Base-by-base conservation (phyloP, 2,329 filamentous ascomycete genomes). In the Venturia pyrina region DNA sequence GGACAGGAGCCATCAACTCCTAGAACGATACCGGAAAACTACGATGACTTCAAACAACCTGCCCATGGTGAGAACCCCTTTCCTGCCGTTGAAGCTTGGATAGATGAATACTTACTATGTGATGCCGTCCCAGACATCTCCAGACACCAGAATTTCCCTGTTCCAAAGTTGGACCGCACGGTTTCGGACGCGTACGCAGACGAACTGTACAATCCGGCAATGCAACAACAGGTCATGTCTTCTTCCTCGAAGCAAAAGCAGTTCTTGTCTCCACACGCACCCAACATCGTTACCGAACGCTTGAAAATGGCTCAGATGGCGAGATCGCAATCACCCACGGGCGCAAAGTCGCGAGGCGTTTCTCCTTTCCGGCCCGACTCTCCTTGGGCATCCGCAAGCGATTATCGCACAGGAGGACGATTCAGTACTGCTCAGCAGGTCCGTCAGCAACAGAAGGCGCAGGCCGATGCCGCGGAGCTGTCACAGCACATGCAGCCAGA, bases 181-280 rank as follows among this genome's bases (percentile, higher is more conserved):
- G 91, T 95, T 78, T 93, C 91, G 21, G 91, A 96, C 72, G 84
- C 91, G 62, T 93, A 90, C 72, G 84, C 86, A 71, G 93, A 96
- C 74, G 91, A 95, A 75, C 83, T 96, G 0, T 96, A 90, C 80
- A 92, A 88, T 70, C 88, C 89, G 0, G 87, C 67, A 81, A 87
- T 71, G 83, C 83, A 85, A 5, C 67, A 74, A 66, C 70, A 72
- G 63, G 66, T 72, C 19, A 83, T 53, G 43, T 43, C 48, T 13
- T 13, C 77, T 80, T 10, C 79, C 81, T 61, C 73, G 76, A 68
- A 77, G 70, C 71, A 79, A 75, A 81, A 73, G 53, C 86, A 67
- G 17, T 66, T 76, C n/a, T 70, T 83, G 48, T 80, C 81, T 62
- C 80, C 81, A 19, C 53, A 59, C 28, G 53, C 53, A 32, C 50